Evolutionary conservation across 2,329 filamentous ascomycete genomes (phyloP).

Genomic region (Claviceps arundinis): DNA sequence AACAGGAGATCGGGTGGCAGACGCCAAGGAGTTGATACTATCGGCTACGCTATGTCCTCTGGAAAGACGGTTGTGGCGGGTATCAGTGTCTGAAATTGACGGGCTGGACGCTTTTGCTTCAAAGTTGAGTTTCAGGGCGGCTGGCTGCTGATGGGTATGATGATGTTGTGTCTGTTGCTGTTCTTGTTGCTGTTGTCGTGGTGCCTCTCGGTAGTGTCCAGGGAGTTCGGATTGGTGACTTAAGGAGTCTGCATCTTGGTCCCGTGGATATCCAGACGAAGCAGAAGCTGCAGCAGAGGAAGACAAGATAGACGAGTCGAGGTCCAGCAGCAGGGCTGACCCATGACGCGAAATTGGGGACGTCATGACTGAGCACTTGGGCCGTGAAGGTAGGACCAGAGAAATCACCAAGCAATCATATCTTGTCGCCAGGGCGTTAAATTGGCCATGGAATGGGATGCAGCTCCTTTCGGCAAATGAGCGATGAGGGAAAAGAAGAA

Average conservation of each 20-base stretch:
- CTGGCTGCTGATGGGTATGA: slow-evolving; percentile 5
- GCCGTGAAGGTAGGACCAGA: slow-evolving; percentile 2
- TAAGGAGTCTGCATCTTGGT: not conserved
- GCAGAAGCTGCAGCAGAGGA: slow-evolving; percentile 25
- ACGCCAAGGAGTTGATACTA: slow-evolving; percentile 5
- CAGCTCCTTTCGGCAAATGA: slow-evolving; percentile 5
- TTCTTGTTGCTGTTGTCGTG: not conserved
- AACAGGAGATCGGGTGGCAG: slow-evolving; percentile 1
- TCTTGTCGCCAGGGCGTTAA: slow-evolving; percentile 9
- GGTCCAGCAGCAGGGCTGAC: not conserved
- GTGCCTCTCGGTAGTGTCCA: not conserved
- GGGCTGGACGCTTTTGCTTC: not conserved
- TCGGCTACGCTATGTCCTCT: slow-evolving; percentile 1
- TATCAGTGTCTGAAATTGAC: slow-evolving; percentile 3
- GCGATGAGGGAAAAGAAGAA: not conserved
- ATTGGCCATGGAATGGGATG: slow-evolving; percentile 10
- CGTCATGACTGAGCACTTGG: slow-evolving; percentile 12
- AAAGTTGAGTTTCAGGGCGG: not conserved
- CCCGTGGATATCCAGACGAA: slow-evolving; percentile 20
- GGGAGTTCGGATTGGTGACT: slow-evolving; percentile 5
- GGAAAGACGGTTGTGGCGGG: slow-evolving; percentile 4
- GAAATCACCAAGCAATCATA: slow-evolving; percentile 7
- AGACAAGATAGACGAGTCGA: slow-evolving; percentile 8
- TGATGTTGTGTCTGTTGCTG: slow-evolving; percentile 4
- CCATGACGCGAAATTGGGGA: slow-evolving; percentile 7